Base-by-base conservation (phyloP, 2,329 filamentous ascomycete genomes). In the Pezicula rhizophila region DNA sequence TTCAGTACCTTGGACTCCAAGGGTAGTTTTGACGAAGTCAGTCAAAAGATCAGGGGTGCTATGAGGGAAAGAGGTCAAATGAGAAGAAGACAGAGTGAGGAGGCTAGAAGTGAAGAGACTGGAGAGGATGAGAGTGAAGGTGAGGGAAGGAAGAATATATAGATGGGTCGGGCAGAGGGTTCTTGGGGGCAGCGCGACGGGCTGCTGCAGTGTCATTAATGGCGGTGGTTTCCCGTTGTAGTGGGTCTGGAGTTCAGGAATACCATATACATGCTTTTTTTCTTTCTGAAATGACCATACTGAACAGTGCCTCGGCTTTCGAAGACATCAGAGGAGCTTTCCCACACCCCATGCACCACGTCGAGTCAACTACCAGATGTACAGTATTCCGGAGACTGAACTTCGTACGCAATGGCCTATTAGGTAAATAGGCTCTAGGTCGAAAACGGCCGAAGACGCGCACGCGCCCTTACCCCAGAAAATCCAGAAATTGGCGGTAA, bases 1-100 rank as follows among this genome's bases (percentile, higher is more conserved):
- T 87, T 95, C 59, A 95, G 77, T 57, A 76, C 74, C 14, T 67
- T 85, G 47, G 78, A 89, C 59, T 79, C 79, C 2, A 79, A 82
- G 42, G 85, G 81, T 43, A 82, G 85, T 2, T 80, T 96, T 52
- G 85, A 92, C 48, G 85, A 95, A 67, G 89, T 95, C 2, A 90
- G 81, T 63, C 80, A 81, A 67, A 89, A 87, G 71, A 90, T 97
- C 57, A 78, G 87, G 47, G 86, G 84, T 57, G 89, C 89, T 4
- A 95, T 97, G 87, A 74, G 77, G 58, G 84, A 90, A 66, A 71
- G 87, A n/a, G 84, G 85, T 76, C 57, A 78, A 73, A 72, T 80
- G 74, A 58, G 64, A 60, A 65, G 61, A 61, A 68, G 65, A 57
- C 71, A 59, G 64, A 69, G 47, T 57, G 59, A 53, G 59, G 64